Conservation (phyloP, 768 basidiomycete genomes). For the Hygrocybe coccinea region DNA sequence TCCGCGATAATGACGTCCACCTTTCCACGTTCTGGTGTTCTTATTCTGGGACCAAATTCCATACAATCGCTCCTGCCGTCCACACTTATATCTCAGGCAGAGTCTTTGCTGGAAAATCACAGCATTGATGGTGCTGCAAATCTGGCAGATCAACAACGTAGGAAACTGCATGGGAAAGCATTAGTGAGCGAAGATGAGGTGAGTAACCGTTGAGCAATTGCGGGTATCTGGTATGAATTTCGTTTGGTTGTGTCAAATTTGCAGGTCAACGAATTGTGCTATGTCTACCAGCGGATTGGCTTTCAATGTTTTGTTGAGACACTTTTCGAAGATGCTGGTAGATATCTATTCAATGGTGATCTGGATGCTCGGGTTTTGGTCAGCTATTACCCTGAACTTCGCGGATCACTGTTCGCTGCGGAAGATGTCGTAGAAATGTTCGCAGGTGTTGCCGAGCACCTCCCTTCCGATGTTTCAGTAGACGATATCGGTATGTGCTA, state of each 20-base stretch:
- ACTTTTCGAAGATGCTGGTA: constrained; percentile 77
- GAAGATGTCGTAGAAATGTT: constrained; percentile 64
- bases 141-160: constrained; percentile 56
- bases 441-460: constrained; percentile 65
- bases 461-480: constrained; percentile 64
- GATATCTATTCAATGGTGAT: constrained; percentile 70
- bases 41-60: constrained; percentile 57
- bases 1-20: constrained; percentile 22
- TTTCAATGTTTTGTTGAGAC: constrained; percentile 76
- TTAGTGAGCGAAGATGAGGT: constrained; percentile 56
- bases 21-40: constrained; percentile 64
- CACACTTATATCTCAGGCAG: constrained; percentile 67
- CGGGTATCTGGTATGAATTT: not conserved
- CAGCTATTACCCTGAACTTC: constrained; percentile 74
- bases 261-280: constrained; percentile 65
- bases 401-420: constrained; percentile 53
- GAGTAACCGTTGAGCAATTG: not conserved
- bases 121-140: constrained; percentile 59
- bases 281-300: constrained; percentile 78
- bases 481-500: constrained; percentile 80
- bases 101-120: constrained; percentile 61
- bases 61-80: constrained; percentile 65
- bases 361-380: constrained; percentile 81
- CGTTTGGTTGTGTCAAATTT: not conserved
- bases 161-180: constrained; percentile 50